phyloP scores from a whole-genome alignment of 2,329 filamentous ascomycete species.

The Botrytis squamosa region DNA sequence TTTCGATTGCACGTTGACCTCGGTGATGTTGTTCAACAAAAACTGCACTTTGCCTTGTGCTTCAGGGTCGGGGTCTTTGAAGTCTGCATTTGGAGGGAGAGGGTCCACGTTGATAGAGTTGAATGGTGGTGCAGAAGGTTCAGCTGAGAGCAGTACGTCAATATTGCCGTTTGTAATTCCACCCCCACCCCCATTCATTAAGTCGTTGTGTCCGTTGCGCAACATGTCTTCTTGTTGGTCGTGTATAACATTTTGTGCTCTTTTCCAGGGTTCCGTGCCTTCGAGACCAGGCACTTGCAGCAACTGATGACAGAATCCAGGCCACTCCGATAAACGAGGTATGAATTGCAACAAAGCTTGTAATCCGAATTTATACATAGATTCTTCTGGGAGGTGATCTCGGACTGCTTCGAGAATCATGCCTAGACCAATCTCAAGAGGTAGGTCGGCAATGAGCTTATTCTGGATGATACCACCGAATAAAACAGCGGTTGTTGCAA shows the following conservation, averaged over 20 bases:
- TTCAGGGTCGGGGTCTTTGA: slow-evolving; percentile 80
- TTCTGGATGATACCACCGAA: slow-evolving; percentile 97
- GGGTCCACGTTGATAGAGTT: slow-evolving; percentile 74
- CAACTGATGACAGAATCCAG: slow-evolving; percentile 86
- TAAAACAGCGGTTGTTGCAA: slow-evolving; percentile 92
- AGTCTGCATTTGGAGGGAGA: slow-evolving; percentile 59
- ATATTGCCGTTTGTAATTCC: slow-evolving; percentile 66
- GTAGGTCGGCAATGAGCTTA: slow-evolving; percentile 84
- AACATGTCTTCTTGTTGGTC: slow-evolving; percentile 62
- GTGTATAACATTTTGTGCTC: slow-evolving; percentile 76
- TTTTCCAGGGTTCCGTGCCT: slow-evolving; percentile 79
- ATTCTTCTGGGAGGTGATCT: slow-evolving; percentile 76
- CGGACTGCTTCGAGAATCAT: slow-evolving; percentile 98
- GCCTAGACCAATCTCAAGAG: slow-evolving; percentile 87
- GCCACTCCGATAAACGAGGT: slow-evolving; percentile 84
- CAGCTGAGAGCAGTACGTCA: slow-evolving; percentile 59
- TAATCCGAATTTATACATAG: slow-evolving; percentile 98
- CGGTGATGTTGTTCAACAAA: slow-evolving; percentile 92
- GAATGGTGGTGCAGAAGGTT: slow-evolving; percentile 70
- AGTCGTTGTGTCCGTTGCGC: slow-evolving; percentile 46
- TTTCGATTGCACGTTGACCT: slow-evolving; percentile 82
- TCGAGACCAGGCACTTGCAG: slow-evolving; percentile 78
- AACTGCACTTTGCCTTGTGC: slow-evolving; percentile 93
- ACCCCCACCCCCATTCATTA: slow-evolving; percentile 50
- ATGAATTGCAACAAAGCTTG: slow-evolving; percentile 91